These are phyloP conservation scores for Ustulina deusta DNA, from an alignment of 2,329 filamentous ascomycete species.

Conservation along the genomic window DNA sequence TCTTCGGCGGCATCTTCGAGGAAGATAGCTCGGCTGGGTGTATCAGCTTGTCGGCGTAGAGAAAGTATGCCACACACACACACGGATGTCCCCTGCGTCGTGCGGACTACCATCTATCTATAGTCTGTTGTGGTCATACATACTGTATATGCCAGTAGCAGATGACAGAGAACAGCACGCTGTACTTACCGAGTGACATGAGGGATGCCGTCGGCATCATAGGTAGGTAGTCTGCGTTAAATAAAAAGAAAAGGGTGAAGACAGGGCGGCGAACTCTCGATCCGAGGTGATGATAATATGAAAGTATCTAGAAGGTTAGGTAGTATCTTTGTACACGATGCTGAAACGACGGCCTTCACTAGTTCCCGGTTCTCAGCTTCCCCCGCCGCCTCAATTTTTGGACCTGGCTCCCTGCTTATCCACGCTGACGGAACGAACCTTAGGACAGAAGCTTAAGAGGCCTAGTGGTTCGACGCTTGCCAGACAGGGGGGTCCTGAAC, in stretches of 20 bases:
- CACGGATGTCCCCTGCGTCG: background rate
- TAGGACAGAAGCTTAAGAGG: background rate
- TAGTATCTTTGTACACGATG: too few species aligned
- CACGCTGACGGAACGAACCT: background rate
- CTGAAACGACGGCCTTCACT: constrained; percentile 7
- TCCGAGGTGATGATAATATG: too few species aligned
- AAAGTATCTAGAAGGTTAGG: too few species aligned
- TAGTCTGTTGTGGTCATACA: too few species aligned
- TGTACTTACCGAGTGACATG: background rate
- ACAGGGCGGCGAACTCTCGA: too few species aligned
- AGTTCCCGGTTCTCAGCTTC: constrained; percentile 2
- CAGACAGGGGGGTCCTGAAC: constrained; percentile 18
- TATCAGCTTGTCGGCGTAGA: constrained; percentile 29
- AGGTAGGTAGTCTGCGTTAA: too few species aligned
- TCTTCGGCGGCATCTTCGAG: constrained; percentile 33
- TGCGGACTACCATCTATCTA: background rate
- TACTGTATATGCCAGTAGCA: background rate
- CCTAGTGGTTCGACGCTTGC: constrained; percentile 3
- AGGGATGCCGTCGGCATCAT: background rate
- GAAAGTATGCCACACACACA: background rate
- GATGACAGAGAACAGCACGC: background rate
- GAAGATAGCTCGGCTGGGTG: constrained; percentile 30
- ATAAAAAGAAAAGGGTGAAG: background rate
- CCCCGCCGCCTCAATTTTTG: constrained; percentile 24
- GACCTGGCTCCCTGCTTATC: constrained; percentile 1